Conservation (phyloP, 108 stramenopile genomes). For the Bacterosira constricta region DNA sequence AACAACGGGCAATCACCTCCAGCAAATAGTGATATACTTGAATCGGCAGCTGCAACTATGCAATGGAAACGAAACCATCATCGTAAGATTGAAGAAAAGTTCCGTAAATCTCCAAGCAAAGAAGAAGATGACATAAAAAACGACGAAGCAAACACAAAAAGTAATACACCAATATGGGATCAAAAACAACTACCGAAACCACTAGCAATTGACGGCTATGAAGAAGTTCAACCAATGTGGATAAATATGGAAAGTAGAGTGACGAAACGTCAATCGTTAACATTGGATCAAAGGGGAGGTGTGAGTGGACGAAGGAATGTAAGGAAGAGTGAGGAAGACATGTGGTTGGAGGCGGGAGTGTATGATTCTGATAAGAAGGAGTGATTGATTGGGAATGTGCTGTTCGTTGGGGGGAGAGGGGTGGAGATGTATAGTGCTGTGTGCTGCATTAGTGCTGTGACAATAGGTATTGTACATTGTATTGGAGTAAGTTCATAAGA, state of each 20-base stretch:
- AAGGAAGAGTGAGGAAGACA: constrained; percentile 80
- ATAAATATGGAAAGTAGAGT: constrained; percentile 89
- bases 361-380: constrained; percentile 48
- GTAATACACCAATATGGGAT: neutral
- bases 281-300: constrained; percentile 58
- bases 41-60: constrained; percentile 31
- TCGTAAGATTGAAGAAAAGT: constrained; percentile 34
- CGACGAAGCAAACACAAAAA: neutral
- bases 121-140: neutral
- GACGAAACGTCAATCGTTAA: constrained; percentile 59
- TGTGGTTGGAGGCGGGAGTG: constrained; percentile 79
- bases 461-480: too few relatives aligned
- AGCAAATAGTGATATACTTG: constrained; percentile 15
- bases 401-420: neutral
- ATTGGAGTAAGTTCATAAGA: too few relatives aligned
- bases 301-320: constrained; percentile 76
- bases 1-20: neutral
- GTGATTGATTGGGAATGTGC: neutral
- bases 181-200: constrained; percentile 15
- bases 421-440: neutral
- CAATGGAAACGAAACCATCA: constrained; percentile 38
- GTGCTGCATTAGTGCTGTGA: too few relatives aligned
- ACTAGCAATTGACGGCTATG: constrained; percentile 55
- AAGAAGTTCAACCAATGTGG: constrained; percentile 91
- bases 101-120: constrained; percentile 5